These are phyloP conservation scores for Penicillium sp. DNA, from an alignment of 2,329 filamentous ascomycete species.

Conservation along the genomic window DNA sequence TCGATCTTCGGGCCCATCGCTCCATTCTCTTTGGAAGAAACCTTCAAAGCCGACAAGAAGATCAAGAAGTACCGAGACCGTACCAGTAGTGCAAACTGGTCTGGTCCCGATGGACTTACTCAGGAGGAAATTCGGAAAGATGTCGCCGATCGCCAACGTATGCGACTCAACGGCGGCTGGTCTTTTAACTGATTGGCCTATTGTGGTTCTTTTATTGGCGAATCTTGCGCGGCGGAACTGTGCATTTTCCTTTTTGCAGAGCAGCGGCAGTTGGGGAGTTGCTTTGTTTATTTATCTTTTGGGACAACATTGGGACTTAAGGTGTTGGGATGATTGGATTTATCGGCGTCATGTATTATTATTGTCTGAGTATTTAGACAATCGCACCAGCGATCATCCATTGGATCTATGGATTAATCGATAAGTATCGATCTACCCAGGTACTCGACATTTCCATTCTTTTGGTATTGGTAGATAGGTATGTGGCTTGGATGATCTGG, in stretches of 20 bases:
- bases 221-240: too few species aligned
- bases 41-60: constrained; percentile 85
- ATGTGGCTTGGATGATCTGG: too few species aligned
- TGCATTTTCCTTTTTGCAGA: constrained; percentile 4
- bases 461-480: too few species aligned
- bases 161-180: constrained; percentile 82
- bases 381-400: constrained; percentile 13
- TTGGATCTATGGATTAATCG: too few species aligned
- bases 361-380: constrained; percentile 8
- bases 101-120: constrained; percentile 70
- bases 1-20: constrained; percentile 87
- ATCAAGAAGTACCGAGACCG: constrained; percentile 83
- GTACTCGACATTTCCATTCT: too few species aligned
- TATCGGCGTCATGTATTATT: constrained; percentile 16
- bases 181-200: constrained; percentile 46
- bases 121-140: constrained; percentile 82
- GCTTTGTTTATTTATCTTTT: constrained; percentile 2
- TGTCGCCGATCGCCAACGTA: constrained; percentile 67
- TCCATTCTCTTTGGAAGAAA: constrained; percentile 90
- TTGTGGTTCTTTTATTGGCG: too few species aligned
- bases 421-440: too few species aligned
- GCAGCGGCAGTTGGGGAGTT: constrained; percentile 6
- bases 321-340: constrained; percentile 10
- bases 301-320: constrained; percentile 5
- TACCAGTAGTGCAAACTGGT: constrained; percentile 94